These are phyloP conservation scores for Echeveria elegans DNA, from an alignment of 164 flowering plant species.

Conservation along the genomic window DNA sequence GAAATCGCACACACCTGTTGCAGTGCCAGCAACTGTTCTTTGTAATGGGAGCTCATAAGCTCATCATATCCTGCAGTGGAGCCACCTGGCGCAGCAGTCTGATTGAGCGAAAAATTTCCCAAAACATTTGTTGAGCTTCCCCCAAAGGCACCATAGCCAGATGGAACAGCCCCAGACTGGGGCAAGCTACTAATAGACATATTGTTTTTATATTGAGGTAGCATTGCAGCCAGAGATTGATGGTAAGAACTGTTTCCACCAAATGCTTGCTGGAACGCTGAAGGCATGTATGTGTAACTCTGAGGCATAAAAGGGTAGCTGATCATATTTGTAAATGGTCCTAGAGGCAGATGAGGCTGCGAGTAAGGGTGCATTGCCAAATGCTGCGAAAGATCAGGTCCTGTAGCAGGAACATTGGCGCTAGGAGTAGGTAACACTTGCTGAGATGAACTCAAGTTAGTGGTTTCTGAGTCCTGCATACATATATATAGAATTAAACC, in stretches of 20 bases:
- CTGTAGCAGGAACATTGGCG: conserved; percentile 40
- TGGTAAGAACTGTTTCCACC: conserved; percentile 75
- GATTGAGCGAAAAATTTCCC: no score
- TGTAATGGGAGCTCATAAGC: background rate
- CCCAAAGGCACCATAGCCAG: conserved; percentile 86
- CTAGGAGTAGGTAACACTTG: conserved; percentile 38
- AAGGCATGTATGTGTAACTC: conserved; percentile 2
- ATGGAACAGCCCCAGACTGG: conserved; percentile 57
- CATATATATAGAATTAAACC: background rate
- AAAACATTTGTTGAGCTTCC: background rate
- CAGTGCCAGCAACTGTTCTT: background rate
- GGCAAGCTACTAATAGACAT: conserved; percentile 69
- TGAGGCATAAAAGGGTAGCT: conserved; percentile 72
- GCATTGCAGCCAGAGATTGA: conserved; percentile 78
- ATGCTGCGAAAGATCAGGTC: conserved; percentile 73
- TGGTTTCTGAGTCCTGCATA: conserved; percentile 55
- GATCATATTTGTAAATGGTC: conserved; percentile 74
- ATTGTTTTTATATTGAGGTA: conserved; percentile 78
- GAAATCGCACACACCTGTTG: background rate
- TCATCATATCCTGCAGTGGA: background rate
- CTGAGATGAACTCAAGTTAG: conserved; percentile 44
- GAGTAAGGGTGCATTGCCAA: conserved; percentile 72
- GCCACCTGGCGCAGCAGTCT: background rate
- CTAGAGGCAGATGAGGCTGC: conserved; percentile 81
- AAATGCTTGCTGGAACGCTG: conserved; percentile 61